Percentiles rank a stretch among this genome's conserved stretches.
Evolutionary conservation across 1,284 basidiomycete genomes (phyloP).

Genomic region (Naganishia albida): DNA sequence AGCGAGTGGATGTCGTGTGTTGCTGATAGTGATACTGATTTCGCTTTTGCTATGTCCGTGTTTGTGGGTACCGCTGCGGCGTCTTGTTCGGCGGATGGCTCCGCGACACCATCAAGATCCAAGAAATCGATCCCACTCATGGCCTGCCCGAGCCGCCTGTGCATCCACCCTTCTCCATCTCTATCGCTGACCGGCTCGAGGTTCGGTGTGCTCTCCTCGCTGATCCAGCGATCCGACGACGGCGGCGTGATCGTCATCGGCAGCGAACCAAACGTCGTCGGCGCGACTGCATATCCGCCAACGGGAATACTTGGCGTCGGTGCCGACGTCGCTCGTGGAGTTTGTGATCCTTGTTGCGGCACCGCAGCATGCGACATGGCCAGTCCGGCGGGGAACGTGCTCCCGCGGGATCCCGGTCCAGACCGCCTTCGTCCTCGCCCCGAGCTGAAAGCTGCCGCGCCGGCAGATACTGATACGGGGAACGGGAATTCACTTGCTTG

Average conservation of each 20-base stretch:
- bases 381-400: not conserved
- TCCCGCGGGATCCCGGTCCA: constrained; percentile 12
- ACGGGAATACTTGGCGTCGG: constrained; percentile 1
- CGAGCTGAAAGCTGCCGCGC: constrained; percentile 13
- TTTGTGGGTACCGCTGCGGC: not conserved
- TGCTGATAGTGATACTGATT: not conserved
- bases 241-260: constrained; percentile 30
- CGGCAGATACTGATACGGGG: constrained; percentile 19
- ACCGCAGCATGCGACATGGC: constrained; percentile 1
- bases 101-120: constrained; percentile 16
- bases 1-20: not conserved
- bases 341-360: constrained; percentile 1
- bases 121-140: constrained; percentile 26
- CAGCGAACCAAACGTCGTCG: constrained; percentile 3
- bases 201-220: constrained; percentile 26
- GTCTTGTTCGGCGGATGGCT: not conserved
- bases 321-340: not conserved
- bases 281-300: not conserved
- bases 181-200: constrained; percentile 6
- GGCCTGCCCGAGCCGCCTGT: constrained; percentile 12
- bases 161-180: constrained; percentile 20
- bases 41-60: not conserved
- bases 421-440: constrained; percentile 13
- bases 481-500: constrained; percentile 22
- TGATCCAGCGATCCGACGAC: constrained; percentile 28